Base-by-base conservation (phyloP, 2,329 filamentous ascomycete species). In the Fusarium bactridioides region DNA sequence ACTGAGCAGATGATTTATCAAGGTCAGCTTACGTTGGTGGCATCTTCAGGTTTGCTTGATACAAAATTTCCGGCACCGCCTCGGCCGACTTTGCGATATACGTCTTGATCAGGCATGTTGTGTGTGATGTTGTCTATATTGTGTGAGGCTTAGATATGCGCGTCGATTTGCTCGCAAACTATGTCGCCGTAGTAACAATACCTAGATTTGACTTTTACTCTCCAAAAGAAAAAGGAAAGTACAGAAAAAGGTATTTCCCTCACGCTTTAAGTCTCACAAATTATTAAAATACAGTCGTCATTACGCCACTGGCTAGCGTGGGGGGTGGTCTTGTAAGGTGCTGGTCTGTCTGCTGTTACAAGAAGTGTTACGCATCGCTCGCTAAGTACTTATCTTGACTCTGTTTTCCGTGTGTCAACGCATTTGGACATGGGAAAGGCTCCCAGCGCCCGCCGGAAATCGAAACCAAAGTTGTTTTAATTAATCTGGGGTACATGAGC, bases 51-150 rank as follows among this genome's bases (percentile, higher is more conserved):
- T 64, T 89, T 84, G 72, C 86, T 83, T 70, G 86, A 84, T 76
- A 86, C 86, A 78, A 87, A 90, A 80, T 92, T 92, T 58, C 90
- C 90, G 10, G 89, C 89, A 55, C 90, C 90, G 60, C 90, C 90
- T 54, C 90, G 87, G 62, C 90, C 90, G 45, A 86, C 84, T 65
- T 84, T 84, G 72, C 84, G 83, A 72, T 86, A 87, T 56, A 83
- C 82, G 74, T 87, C 87, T 64, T 78, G 74, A 41, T 79, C 75
- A 61, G 73, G 64, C 41, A 78, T 78, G 29, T 57, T 64, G 44
- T 62, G 58, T 64, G 44, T 62, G 53, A 33, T 48, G 50, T 57
- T 54, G 25, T 38, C 53, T 51, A 18, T 43, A 40, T 31, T 19
- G 37, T 21, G 27, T 27, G 40, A 37, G 27, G 25, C 29, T 21